Conservation (phyloP, 1,284 basidiomycete species). For the Cystobasidium pallidum region DNA sequence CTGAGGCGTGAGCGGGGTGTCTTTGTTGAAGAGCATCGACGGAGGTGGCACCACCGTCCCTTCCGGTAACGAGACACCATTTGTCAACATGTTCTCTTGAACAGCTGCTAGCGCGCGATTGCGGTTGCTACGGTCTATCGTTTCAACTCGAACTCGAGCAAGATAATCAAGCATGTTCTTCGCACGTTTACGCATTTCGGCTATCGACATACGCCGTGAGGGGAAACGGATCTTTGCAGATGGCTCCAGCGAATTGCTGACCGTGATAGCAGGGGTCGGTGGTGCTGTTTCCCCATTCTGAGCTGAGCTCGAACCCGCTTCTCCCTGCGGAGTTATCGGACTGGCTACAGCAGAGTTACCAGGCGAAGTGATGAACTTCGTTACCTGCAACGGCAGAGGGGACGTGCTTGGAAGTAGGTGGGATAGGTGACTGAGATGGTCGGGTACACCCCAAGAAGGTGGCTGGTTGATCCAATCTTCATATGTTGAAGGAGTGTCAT, state of each 20-base stretch:
- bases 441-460: conserved; percentile 86
- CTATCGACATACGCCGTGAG: conserved; percentile 86
- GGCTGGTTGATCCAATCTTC: conserved; percentile 66
- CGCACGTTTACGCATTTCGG: conserved; percentile 96
- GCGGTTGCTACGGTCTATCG: conserved; percentile 56
- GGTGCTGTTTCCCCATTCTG: not conserved
- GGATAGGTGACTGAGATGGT: conserved; percentile 86
- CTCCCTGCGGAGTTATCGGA: conserved; percentile 45
- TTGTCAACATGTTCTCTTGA: conserved; percentile 58
- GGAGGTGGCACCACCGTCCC: conserved; percentile 24
- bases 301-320: not conserved
- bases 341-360: conserved; percentile 53
- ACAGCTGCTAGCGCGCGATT: conserved; percentile 65
- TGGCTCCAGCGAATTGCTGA: conserved; percentile 64
- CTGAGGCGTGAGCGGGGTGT: conserved; percentile 35
- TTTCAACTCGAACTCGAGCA: conserved; percentile 57
- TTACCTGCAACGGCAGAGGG: conserved; percentile 76
- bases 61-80: conserved; percentile 67
- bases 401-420: conserved; percentile 76
- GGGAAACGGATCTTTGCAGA: conserved; percentile 94
- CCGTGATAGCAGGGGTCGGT: conserved; percentile 2
- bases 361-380: conserved; percentile 53
- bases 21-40: conserved; percentile 23
- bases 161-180: conserved; percentile 88
- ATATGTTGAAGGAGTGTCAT: conserved; percentile 49